phyloP scores from a whole-genome alignment of 2,329 filamentous ascomycete genomes.

The Colletotrichum godetiae region DNA sequence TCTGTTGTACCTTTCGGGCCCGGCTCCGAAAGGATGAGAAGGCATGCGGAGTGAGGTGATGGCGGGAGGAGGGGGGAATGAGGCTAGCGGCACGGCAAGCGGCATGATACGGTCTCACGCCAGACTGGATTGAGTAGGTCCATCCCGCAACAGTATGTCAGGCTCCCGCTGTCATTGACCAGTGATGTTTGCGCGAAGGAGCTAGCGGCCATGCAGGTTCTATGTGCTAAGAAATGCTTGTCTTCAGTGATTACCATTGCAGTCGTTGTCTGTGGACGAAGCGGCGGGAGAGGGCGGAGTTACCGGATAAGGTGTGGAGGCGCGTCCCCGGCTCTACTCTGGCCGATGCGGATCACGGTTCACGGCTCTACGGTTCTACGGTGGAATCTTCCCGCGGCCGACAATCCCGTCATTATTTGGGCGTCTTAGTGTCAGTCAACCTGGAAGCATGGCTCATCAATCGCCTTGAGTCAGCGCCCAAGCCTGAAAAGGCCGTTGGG shows the following conservation, averaged over 20 bases:
- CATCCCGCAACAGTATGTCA: neutral
- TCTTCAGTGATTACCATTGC: neutral
- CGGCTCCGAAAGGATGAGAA: neutral
- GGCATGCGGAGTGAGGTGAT: slow-evolving; percentile 1
- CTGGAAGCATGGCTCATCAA: neutral
- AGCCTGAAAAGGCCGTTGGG: neutral
- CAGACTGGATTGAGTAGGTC: slow-evolving; percentile 15
- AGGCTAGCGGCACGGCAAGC: neutral
- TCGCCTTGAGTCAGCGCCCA: neutral
- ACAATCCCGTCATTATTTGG: too few species aligned
- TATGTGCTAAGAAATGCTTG: neutral
- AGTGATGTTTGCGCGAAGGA: neutral
- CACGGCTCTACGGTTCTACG: too few species aligned
- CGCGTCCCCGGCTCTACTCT: neutral
- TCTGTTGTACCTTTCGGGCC: neutral
- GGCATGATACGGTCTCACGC: neutral
- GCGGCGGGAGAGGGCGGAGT: neutral
- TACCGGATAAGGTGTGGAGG: neutral
- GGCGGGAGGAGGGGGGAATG: neutral
- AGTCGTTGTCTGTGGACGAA: neutral
- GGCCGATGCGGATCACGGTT: neutral
- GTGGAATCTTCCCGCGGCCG: too few species aligned
- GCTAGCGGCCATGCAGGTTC: neutral
- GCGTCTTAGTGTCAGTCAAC: neutral
- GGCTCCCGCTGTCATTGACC: neutral